Base-by-base conservation (phyloP, 208 protist species). In the Blastocrithidia nonstop region DNA sequence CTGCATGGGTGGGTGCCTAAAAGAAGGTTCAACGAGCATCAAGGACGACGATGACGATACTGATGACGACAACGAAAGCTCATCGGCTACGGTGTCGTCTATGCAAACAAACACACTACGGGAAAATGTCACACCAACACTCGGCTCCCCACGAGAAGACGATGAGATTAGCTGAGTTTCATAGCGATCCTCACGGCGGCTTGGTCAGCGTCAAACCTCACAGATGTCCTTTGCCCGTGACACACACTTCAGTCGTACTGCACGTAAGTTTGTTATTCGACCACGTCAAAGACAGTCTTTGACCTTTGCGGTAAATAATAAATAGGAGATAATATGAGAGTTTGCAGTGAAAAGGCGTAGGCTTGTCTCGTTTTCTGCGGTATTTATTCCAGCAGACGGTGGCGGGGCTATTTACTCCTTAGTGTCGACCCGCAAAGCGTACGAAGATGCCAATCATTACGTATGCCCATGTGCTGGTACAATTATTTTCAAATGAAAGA, bases 261-360 rank as follows among this genome's bases (percentile, higher is more conserved):
- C n/a, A n/a, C 21, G 61, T 28, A 45, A 57, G 24, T 16, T 80
- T 4, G 22, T 45, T 8, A 11, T 87, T 0, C 23, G 13, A 17
- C 38, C 68, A 22, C 52, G 57, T 17, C 53, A 43, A 7, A 52
- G 59, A 22, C 28, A 46, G 15, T 68, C 42, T 9, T 35, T 75
- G 11, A 50, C 54, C 11, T 63, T 73, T 27, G 44, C 57, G 2
- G 54, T 87, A 40, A 23, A 45, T 8, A 29, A 33, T 1, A 8
- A 32, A 23, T 61, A 71, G 7, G 77, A 82, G 27, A 44, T 82
- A 19, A 57, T 73, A 24, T 87, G 77, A 72, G 71, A 81, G 44
- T 87, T 79, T 40, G 35, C 27, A 8, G 65, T 72, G 20, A 47
- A 55, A 43, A 31, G 58, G 15, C 22, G 64, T 35, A 41, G 41